Conservation (phyloP, 208 protist species). For the Phytomonas francai region DNA sequence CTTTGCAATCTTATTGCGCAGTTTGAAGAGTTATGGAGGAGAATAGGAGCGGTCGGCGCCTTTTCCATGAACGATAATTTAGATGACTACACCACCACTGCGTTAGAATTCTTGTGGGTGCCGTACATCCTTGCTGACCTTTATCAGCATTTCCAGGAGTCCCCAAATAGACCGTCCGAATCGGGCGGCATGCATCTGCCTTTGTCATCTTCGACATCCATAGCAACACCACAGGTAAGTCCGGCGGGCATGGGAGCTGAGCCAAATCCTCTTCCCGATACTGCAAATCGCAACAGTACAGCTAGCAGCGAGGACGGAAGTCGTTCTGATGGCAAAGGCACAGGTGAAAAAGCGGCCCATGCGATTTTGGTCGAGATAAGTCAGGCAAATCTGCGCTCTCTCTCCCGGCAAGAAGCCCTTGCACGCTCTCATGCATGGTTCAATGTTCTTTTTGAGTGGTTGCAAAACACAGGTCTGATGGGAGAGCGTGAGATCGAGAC, state of each 20-base stretch:
- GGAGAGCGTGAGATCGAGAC: constrained; percentile 63
- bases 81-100: constrained; percentile 75
- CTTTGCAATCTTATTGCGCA: constrained; percentile 39
- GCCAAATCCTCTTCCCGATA: not conserved
- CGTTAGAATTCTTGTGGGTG: constrained; percentile 76
- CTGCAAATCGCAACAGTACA: constrained; percentile 4
- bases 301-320: not conserved
- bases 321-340: not conserved
- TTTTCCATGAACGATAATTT: constrained; percentile 77
- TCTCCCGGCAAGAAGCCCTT: constrained; percentile 62
- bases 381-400: constrained; percentile 15
- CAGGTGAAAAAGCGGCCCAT: not conserved
- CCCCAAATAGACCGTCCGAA: not conserved
- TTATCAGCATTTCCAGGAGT: constrained; percentile 65
- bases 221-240: not conserved
- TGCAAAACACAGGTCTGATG: constrained; percentile 51
- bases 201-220: not conserved
- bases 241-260: constrained; percentile 15
- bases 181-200: not conserved
- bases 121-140: constrained; percentile 80
- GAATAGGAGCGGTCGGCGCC: constrained; percentile 38
- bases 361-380: constrained; percentile 7
- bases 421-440: constrained; percentile 58
- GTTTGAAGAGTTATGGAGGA: constrained; percentile 65
- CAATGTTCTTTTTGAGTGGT: constrained; percentile 69